Base-by-base conservation (phyloP, 2,329 filamentous ascomycete species). In the Beauveria rudraprayagi region DNA sequence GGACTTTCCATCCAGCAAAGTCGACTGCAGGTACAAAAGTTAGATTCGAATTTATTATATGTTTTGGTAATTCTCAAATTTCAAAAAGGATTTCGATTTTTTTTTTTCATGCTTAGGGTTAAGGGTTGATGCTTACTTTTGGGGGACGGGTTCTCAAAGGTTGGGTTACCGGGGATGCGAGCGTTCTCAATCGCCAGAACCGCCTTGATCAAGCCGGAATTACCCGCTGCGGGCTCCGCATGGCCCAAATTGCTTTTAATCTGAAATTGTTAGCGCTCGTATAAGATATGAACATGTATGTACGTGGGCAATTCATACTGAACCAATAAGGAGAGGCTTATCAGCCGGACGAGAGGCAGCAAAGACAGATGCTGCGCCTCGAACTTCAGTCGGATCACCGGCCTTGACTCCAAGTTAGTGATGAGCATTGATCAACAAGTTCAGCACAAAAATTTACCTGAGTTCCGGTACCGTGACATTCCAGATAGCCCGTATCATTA, bases 241-340 rank as follows among this genome's bases (percentile, higher is more conserved):
- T 73, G 71, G 5, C 71, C 71, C 34, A 73, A 61, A 51, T 71
- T 73, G 3, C 67, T 68, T 56, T 74, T 74, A 8, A 55, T 55
- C 53, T 55, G 53, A 14, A 19, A 30, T 16, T 3, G 40, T 55
- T 11, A 55, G 53, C 9, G 1, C 24, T 14, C 14, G 6, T 6
- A n/a, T 24, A n/a, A n/a, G 1, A 9, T 7, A 19, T 24, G 6
- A n/a, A 10, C n/a, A 2, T 0, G 34, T 26, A 2, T 0, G 34
- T 7, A 24, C 6, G 14, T n/a, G 11, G 3, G 7, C 17, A 10
- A 8, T 30, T 17, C 52, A 3, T 30, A 73, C 67, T 10, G 71
- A 68, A 0, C 72, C 71, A 17, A 74, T 67, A 17, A 67, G 60
- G 3, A 72, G 64, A 3, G 64, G 62, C 9, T 65, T 47, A 9